Conservation (phyloP, 148 eudicot genomes). For the Vaccinium vitisidaea region DNA sequence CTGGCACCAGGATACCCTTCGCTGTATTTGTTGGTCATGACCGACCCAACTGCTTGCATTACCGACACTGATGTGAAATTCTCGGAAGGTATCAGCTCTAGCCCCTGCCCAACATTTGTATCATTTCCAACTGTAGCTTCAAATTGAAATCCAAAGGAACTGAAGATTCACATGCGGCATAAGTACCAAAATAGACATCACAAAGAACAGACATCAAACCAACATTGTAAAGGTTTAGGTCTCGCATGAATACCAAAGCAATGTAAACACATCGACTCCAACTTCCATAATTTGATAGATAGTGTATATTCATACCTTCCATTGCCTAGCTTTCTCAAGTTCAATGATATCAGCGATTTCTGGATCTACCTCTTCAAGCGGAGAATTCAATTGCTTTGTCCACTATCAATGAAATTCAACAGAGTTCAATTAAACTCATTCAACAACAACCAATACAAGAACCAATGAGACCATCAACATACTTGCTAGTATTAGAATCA, state of each 20-base stretch:
- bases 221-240: background rate
- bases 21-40: constrained; percentile 99
- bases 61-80: constrained; percentile 95
- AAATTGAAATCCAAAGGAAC: background rate
- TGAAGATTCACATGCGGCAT: background rate
- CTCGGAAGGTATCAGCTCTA: constrained; percentile 96
- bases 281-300: background rate
- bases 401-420: constrained; percentile 44
- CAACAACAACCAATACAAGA: constrained; percentile 1
- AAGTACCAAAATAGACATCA: background rate
- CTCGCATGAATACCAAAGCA: background rate
- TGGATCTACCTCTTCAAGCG: constrained; percentile 79
- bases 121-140: constrained; percentile 2
- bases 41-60: constrained; percentile 99
- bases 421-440: background rate
- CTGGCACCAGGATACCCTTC: constrained; percentile 99
- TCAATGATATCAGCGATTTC: constrained; percentile 82
- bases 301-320: constrained; percentile 55
- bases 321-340: constrained; percentile 88
- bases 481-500: background rate
- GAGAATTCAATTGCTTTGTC: constrained; percentile 84
- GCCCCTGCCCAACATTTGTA: constrained; percentile 47
- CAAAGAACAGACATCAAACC: background rate
- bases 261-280: background rate
- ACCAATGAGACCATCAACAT: background rate